A percentile compares a stretch with the other conserved stretches of the same genome.
Evolutionary conservation across 257 asterid genomes (phyloP).

Genomic region (Nicotiana paniculata): DNA sequence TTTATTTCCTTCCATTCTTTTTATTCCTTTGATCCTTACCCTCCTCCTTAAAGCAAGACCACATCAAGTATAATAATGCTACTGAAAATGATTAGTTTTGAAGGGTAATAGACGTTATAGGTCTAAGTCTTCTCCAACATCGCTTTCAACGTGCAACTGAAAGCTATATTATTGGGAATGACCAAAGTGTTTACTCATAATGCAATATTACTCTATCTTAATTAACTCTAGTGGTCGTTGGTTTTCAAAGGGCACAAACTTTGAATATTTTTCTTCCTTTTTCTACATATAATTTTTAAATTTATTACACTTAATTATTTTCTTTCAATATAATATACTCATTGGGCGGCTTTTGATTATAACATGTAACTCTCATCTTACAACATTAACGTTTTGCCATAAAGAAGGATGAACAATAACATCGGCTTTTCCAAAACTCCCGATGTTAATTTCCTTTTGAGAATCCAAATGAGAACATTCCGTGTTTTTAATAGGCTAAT

Average conservation of each 20-base stretch:
- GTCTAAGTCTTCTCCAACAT: not conserved
- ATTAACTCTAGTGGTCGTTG: not conserved
- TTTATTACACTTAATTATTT: not conserved
- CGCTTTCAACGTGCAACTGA: not conserved
- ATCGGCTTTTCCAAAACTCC: not conserved
- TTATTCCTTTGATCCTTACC: not conserved
- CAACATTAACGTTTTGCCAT: not conserved
- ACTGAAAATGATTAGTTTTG: not conserved
- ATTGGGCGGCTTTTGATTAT: not conserved
- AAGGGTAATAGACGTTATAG: not conserved
- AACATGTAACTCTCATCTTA: not conserved
- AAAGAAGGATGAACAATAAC: not conserved
- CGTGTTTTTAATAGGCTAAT: not conserved
- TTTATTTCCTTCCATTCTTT: not conserved
- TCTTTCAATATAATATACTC: not conserved
- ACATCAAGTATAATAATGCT: not conserved
- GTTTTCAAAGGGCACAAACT: not conserved
- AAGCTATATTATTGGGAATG: not conserved
- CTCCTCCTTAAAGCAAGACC: not conserved
- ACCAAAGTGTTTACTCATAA: not conserved
- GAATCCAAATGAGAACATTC: not conserved
- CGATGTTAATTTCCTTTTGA: not conserved
- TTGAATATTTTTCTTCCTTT: not conserved
- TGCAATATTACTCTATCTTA: not conserved
- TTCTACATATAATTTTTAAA: not conserved